These are phyloP conservation scores for Talaromyces proteolyticus DNA, from an alignment of 495 filamentous ascomycete genomes.

Conservation along the genomic window DNA sequence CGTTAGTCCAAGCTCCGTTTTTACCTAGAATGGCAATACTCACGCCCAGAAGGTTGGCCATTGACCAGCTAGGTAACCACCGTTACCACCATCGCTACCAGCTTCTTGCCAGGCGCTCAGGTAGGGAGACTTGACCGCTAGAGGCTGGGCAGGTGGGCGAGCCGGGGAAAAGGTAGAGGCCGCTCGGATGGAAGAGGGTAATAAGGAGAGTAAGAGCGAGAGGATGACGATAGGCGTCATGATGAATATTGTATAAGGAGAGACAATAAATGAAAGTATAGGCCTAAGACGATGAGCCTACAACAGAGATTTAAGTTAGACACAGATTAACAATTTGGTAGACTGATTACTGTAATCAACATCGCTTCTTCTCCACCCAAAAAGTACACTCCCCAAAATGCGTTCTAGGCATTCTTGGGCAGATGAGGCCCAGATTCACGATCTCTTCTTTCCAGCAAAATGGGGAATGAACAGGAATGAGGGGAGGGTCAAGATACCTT, in stretches of 20 bases:
- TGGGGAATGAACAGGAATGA: background rate
- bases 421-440: background rate
- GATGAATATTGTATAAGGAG: background rate
- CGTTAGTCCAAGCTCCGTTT: slow-evolving; percentile 4
- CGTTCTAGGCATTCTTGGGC: background rate
- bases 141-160: slow-evolving; percentile 48
- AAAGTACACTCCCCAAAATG: too few relatives aligned
- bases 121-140: slow-evolving; percentile 55
- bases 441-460: background rate
- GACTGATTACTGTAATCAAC: background rate
- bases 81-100: slow-evolving; percentile 34
- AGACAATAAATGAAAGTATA: background rate
- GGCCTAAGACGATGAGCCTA: background rate
- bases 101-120: slow-evolving; percentile 49
- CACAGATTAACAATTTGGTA: background rate
- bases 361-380: background rate
- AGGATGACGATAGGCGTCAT: background rate
- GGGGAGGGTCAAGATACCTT: background rate
- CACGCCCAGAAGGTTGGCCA: slow-evolving; percentile 54
- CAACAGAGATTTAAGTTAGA: background rate
- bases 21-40: slow-evolving; percentile 10
- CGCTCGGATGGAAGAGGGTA: slow-evolving; percentile 13
- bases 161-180: slow-evolving; percentile 47
- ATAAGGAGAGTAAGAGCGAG: slow-evolving; percentile 1
- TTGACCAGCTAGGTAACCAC: slow-evolving; percentile 51